These are phyloP conservation scores for Backusella sp. DNA, from an alignment of 192 early-diverging fungal species.

Conservation along the genomic window DNA sequence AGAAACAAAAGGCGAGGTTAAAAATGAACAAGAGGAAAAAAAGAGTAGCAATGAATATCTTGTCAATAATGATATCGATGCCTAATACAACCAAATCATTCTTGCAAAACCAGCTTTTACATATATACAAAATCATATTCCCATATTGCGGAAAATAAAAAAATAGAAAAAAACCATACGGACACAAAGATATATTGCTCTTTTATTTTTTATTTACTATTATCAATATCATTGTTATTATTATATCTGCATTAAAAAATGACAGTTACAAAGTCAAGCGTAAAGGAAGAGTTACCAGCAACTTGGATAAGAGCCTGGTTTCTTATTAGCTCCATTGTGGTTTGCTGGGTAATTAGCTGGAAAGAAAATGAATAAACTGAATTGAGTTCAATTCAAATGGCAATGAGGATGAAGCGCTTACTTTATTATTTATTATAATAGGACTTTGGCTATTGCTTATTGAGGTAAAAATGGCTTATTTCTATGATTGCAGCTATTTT, in stretches of 20 bases:
- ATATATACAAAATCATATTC: background rate
- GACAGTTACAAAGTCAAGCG: background rate
- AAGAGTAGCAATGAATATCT: background rate
- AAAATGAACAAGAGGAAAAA: background rate
- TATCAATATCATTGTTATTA: background rate
- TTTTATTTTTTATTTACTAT: background rate
- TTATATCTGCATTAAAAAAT: background rate
- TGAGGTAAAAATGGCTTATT: conserved; percentile 18
- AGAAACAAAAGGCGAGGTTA: background rate
- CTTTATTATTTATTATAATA: conserved; percentile 7
- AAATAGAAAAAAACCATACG: background rate
- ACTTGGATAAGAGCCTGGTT: conserved; percentile 30
- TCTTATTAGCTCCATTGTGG: conserved; percentile 20
- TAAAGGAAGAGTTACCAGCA: conserved; percentile 6
- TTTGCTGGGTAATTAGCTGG: conserved; percentile 24
- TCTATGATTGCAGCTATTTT: background rate
- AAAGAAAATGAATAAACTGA: background rate
- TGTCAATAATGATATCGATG: too few relatives aligned
- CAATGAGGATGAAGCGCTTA: background rate
- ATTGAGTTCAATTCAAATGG: too few relatives aligned
- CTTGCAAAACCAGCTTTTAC: too few relatives aligned
- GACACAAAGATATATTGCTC: background rate
- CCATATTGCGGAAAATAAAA: background rate
- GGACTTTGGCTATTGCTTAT: conserved; percentile 35
- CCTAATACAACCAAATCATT: too few relatives aligned